Base-by-base conservation (phyloP, 2,329 filamentous ascomycete species). In the Venturia oleaginea region DNA sequence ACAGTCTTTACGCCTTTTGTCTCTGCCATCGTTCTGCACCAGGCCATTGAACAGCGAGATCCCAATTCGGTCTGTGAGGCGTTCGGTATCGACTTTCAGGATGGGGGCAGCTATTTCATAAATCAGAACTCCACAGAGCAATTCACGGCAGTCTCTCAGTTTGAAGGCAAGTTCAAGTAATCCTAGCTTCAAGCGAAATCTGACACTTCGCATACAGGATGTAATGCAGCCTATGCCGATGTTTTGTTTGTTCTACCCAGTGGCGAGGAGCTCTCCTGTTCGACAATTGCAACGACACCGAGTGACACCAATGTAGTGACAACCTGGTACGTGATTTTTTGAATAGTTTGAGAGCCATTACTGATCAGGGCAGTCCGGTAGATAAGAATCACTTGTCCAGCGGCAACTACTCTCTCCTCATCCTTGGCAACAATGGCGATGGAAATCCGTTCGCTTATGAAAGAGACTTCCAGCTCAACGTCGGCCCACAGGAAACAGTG, bases 31-130 rank as follows among this genome's bases (percentile, higher is more conserved):
- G 32, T 40, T 17, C 2, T 27, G 27, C 6, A 43, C 32, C 37
- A n/a, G 13, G 37, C 19, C 19, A 8, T 60, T 22, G n/a, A 27
- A 27, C 59, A 27, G n/a, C 34, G 51, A 57, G 51, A 37, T 57
- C 30, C 51, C 13, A 57, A 57, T 57, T 57, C 51, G 8, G 22
- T 19, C 19, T 60, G 59, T 22, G 3, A 24, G 7, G 19, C 74
- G 8, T 76, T 70, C 63, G 75, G 75, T 60, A 72, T 77, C 24
- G 78, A 80, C 67, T 80, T 78, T 64, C 69, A 77, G 59, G 74
- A 76, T 67, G 76, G 75, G 34, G 73, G 73, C 2, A 68, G 70
- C n/a, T 80, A 79, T 69, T 80, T 80, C 69, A 78, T 80, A 68
- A 79, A 80, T 68, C 72, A 73, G 15, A 68, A 71, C 19, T 78